phyloP scores from a whole-genome alignment of 805 yeast genomes.

The Myxozyma mucilagina region DNA sequence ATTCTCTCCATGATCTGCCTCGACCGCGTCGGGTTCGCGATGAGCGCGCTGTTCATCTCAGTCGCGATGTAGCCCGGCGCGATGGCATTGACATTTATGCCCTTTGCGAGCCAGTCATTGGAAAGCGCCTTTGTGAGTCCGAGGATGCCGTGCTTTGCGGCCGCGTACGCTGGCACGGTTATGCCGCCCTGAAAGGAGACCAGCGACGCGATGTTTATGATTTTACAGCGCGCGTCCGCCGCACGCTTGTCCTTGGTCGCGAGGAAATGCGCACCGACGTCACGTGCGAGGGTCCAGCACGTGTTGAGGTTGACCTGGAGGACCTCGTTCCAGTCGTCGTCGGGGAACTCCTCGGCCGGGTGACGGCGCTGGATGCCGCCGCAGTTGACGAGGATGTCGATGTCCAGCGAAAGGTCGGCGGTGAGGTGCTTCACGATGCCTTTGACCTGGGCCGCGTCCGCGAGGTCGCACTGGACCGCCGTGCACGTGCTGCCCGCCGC shows the following conservation, averaged over 20 bases:
- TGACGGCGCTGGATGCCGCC: slow-evolving; percentile 46
- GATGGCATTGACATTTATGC: slow-evolving; percentile 51
- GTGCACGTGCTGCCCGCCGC: slow-evolving; percentile 36
- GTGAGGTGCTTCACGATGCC: slow-evolving; percentile 40
- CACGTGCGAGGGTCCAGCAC: slow-evolving; percentile 44
- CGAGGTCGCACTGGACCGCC: slow-evolving; percentile 34
- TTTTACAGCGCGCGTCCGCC: slow-evolving; percentile 42
- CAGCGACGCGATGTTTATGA: slow-evolving; percentile 48
- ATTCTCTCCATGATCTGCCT: slow-evolving; percentile 42
- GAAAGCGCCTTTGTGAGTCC: slow-evolving; percentile 44
- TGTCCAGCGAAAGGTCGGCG: slow-evolving; percentile 36
- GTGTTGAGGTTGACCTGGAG: slow-evolving; percentile 46
- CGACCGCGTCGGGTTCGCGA: slow-evolving; percentile 36
- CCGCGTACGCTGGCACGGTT: slow-evolving; percentile 44
- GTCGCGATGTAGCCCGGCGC: slow-evolving; percentile 55
- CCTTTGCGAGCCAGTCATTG: slow-evolving; percentile 49
- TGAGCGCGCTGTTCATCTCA: slow-evolving; percentile 45
- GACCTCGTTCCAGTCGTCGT: slow-evolving; percentile 44
- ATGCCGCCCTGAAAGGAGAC: slow-evolving; percentile 47
- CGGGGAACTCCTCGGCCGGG: slow-evolving; percentile 43
- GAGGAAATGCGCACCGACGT: slow-evolving; percentile 44
- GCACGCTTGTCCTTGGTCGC: slow-evolving; percentile 32
- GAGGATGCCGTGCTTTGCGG: slow-evolving; percentile 48
- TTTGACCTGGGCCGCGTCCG: slow-evolving; percentile 39
- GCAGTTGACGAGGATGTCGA: slow-evolving; percentile 48